phyloP scores from a whole-genome alignment of 2,329 filamentous ascomycete genomes.

The Massarina eburnea region DNA sequence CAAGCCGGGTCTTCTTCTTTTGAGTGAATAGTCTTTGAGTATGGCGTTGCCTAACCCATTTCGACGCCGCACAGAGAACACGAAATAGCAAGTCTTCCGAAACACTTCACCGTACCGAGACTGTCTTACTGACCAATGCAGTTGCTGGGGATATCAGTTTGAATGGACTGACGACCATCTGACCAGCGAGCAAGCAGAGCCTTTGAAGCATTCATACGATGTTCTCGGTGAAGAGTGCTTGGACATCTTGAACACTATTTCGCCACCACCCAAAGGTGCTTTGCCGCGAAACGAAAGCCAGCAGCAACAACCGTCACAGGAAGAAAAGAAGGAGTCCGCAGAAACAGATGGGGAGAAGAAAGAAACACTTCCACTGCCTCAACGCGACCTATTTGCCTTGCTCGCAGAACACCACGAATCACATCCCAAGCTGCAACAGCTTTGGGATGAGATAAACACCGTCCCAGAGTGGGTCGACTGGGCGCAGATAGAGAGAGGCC shows the following conservation, averaged over 20 bases:
- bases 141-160: conserved; percentile 68
- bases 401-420: conserved; percentile 59
- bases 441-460: conserved; percentile 69
- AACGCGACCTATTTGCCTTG: conserved; percentile 65
- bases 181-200: conserved; percentile 59
- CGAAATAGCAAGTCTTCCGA: conserved; percentile 39
- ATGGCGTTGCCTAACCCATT: conserved; percentile 52
- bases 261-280: conserved; percentile 47
- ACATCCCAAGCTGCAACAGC: conserved; percentile 57
- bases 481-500: conserved; percentile 72
- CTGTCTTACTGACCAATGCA: conserved; percentile 25
- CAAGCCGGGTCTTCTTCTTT: not conserved
- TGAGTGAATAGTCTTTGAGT: not conserved
- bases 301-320: conserved; percentile 27
- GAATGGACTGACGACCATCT: conserved; percentile 68
- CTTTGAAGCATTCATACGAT: conserved; percentile 69
- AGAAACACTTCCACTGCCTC: conserved; percentile 34
- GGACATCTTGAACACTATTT: conserved; percentile 63
- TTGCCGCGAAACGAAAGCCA: conserved; percentile 43
- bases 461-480: conserved; percentile 77
- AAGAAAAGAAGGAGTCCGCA: conserved; percentile 5
- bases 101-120: conserved; percentile 7
- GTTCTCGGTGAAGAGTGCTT: conserved; percentile 67
- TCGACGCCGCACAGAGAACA: conserved; percentile 45
- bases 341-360: conserved; percentile 35